These are phyloP conservation scores for Coniochaeta sp. DNA, from an alignment of 2,329 filamentous ascomycete species.

Conservation along the genomic window DNA sequence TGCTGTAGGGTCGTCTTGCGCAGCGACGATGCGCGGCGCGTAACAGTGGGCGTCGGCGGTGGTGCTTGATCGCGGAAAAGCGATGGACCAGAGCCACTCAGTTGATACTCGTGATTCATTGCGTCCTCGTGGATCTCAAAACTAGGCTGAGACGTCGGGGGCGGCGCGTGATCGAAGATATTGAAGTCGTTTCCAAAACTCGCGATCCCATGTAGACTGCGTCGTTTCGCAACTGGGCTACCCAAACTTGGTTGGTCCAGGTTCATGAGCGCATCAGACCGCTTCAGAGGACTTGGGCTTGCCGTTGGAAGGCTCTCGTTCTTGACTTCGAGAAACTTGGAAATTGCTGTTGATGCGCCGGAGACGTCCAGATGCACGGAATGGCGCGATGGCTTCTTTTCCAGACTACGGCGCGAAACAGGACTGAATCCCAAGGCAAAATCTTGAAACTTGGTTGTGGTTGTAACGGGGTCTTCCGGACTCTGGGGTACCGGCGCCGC, in stretches of 20 bases:
- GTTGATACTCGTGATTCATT: conserved; percentile 42
- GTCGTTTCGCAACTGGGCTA: conserved; percentile 84
- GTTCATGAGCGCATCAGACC: conserved; percentile 85
- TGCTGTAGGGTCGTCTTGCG: conserved; percentile 85
- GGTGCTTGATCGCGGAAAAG: conserved; percentile 31
- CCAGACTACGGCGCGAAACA: conserved; percentile 33
- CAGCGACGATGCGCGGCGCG: conserved; percentile 67
- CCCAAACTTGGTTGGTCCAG: conserved; percentile 70
- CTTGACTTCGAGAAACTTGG: conserved; percentile 43
- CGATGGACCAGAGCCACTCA: conserved; percentile 28
- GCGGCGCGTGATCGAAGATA: conserved; percentile 62
- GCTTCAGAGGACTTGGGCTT: conserved; percentile 79
- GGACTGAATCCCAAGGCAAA: conserved; percentile 29
- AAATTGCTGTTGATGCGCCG: conserved; percentile 41
- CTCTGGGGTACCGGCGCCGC: conserved; percentile 31
- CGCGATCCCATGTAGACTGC: conserved; percentile 75
- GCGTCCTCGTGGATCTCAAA: conserved; percentile 40
- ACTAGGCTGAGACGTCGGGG: conserved; percentile 28
- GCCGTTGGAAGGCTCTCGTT: conserved; percentile 38
- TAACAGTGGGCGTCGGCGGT: conserved; percentile 42
- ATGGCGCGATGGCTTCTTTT: conserved; percentile 45
- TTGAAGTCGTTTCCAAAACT: conserved; percentile 58
- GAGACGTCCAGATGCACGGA: conserved; percentile 52
- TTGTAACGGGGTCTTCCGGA: conserved; percentile 30
- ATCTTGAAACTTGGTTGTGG: conserved; percentile 13